Evolutionary conservation across 148 eudicot genomes (phyloP), one percentile per base, ranked within the genome.

Genomic region (Vaccinium darrowii): DNA sequence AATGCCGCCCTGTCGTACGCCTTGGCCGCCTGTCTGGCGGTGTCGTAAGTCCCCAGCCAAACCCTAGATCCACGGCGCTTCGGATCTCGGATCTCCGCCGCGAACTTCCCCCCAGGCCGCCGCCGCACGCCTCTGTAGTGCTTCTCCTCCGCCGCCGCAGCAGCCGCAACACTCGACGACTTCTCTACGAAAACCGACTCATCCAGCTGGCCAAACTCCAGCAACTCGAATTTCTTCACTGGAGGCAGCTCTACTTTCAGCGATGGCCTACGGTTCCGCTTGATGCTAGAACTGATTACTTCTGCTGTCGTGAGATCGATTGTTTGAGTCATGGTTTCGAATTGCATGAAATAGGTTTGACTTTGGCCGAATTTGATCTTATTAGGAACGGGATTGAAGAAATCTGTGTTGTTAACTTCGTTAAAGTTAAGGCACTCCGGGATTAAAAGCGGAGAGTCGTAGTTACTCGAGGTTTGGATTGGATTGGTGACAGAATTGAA

Each of bases 51-150:
- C 50, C 94, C 94, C 18, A 92, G 91, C 94, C 94, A 92, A 12
- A 90, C 91, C 82, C 94, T 82, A 4, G 92, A 85, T 11, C 94
- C 94, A 1, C 88, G 87, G 13, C 84, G 85, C 78, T 89, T 92
- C 3, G 94, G 92, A 65, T 92, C 94, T 19, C 94, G 85, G 76
- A 92, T 92, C 86, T 92, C 94, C 7, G 94, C 94, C 47, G 94
- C 94, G 80, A 89, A 92, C 81, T 92, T 92, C 9, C 94, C 94
- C 94, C 92, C 89, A 18, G 92, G 92, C 73, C 94, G 53, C 39
- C 82, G 88, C 80, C 94, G 82, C 8, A 92, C 94, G 7, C 94
- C 94, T 84, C 94, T 89, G 86, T 92, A 90, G 77, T 90, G 92
- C 82, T 80, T 54, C 85, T 72, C 56, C 53, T 52, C 81, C 60